A percentile compares a stretch with the other conserved stretches of the same genome.
These are phyloP conservation scores for Saxispiralis lemnorum DNA, from an alignment of 495 filamentous ascomycete genomes.

Conservation along the genomic window DNA sequence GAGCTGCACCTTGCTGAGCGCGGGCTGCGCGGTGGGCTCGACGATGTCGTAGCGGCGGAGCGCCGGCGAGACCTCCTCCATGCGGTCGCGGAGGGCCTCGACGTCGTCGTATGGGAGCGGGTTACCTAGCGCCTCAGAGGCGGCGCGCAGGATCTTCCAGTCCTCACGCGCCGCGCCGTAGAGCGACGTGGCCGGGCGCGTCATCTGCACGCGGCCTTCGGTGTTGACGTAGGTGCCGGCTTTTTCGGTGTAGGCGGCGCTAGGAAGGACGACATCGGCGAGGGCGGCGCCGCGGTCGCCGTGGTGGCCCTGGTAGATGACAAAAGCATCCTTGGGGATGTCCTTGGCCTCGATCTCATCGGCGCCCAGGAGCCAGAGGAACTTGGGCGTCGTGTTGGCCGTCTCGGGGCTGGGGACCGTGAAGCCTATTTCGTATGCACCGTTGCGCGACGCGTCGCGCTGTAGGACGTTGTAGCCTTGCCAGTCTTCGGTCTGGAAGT, in stretches of 20 bases:
- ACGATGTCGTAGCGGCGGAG: slow-evolving; percentile 79
- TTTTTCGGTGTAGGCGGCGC: slow-evolving; percentile 93
- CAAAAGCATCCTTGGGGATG: slow-evolving; percentile 84
- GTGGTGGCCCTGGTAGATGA: slow-evolving; percentile 96
- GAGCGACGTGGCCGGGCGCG: slow-evolving; percentile 65
- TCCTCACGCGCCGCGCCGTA: slow-evolving; percentile 83
- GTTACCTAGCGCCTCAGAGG: slow-evolving; percentile 72
- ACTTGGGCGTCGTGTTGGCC: slow-evolving; percentile 69
- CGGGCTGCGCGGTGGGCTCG: slow-evolving; percentile 51
- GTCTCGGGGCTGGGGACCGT: slow-evolving; percentile 60
- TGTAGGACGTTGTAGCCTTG: slow-evolving; percentile 96
- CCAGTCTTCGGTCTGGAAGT: slow-evolving; percentile 80
- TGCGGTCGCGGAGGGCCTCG: slow-evolving; percentile 67
- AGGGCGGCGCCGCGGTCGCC: slow-evolving; percentile 84
- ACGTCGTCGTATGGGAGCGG: slow-evolving; percentile 87
- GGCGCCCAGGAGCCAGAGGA: slow-evolving; percentile 90
- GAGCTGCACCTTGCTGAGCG: slow-evolving; percentile 74
- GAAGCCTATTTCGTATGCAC: slow-evolving; percentile 91
- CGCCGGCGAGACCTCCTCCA: slow-evolving; percentile 84
- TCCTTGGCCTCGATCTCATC: slow-evolving; percentile 69
- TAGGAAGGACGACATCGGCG: slow-evolving; percentile 85
- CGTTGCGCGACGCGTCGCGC: slow-evolving; percentile 72
- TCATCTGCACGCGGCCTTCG: slow-evolving; percentile 86
- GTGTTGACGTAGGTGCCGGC: slow-evolving; percentile 94
- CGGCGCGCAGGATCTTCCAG: slow-evolving; percentile 94